phyloP scores from a whole-genome alignment of 352 stramenopile genomes.

The Pythium rishiriense region DNA sequence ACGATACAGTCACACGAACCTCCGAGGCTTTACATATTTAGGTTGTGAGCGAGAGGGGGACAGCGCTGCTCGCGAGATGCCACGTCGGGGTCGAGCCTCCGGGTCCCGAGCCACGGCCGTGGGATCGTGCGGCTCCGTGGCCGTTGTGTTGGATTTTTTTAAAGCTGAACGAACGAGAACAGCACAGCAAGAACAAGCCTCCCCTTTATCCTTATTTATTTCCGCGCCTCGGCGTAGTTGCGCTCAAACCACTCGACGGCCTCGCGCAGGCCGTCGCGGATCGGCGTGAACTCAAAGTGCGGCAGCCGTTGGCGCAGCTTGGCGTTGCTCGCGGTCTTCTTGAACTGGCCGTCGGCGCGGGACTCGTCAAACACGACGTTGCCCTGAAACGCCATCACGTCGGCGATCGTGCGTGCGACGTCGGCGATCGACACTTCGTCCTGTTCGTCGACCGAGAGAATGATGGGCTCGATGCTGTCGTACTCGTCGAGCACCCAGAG shows the following conservation, averaged over 20 bases:
- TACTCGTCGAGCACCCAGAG: slow-evolving; percentile 80
- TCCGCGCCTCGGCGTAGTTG: slow-evolving; percentile 47
- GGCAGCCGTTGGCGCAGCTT: slow-evolving; percentile 91
- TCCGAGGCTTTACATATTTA: too few relatives aligned
- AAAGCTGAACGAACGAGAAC: too few relatives aligned
- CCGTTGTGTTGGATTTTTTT: too few relatives aligned
- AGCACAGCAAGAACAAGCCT: too few relatives aligned
- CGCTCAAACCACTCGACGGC: slow-evolving; percentile 55
- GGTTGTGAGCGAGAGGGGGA: too few relatives aligned
- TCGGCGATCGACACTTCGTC: slow-evolving; percentile 96
- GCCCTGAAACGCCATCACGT: slow-evolving; percentile 78
- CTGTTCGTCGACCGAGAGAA: slow-evolving; percentile 93
- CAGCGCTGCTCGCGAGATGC: too few relatives aligned
- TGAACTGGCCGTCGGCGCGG: slow-evolving; percentile 98
- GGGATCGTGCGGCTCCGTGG: too few relatives aligned
- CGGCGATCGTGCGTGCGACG: slow-evolving; percentile 83
- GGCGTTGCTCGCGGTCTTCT: slow-evolving; percentile 98
- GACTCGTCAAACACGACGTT: slow-evolving; percentile 90
- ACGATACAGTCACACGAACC: not conserved
- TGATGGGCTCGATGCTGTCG: slow-evolving; percentile 93
- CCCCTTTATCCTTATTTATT: slow-evolving; percentile 38
- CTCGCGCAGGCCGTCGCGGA: slow-evolving; percentile 80
- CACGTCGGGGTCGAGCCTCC: too few relatives aligned
- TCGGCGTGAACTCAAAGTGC: slow-evolving; percentile 94
- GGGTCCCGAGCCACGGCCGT: too few relatives aligned